phyloP scores from a whole-genome alignment of 1,284 basidiomycete species.

The Earliella scabrosa region DNA sequence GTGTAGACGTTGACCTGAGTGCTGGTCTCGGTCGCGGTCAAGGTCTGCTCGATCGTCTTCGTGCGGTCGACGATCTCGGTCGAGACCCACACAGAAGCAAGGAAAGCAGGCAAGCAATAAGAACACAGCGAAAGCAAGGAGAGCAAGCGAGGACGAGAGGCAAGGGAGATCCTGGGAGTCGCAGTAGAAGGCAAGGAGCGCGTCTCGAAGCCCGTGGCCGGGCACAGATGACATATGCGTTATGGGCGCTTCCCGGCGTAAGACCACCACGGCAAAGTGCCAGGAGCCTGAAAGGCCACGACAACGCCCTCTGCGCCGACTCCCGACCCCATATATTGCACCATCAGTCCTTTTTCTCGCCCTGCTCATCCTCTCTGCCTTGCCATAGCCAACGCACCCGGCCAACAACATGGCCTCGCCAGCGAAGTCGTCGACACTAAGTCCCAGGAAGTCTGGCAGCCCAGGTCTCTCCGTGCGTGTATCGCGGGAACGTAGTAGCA shows the following conservation, averaged over 20 bases:
- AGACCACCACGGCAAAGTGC: not conserved
- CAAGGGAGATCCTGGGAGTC: not conserved
- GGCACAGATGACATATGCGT: conserved; percentile 18
- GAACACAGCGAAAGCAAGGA: not conserved
- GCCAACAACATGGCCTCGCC: conserved; percentile 25
- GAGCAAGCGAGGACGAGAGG: not conserved
- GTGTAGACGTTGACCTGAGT: conserved; percentile 61
- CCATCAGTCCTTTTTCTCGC: conserved; percentile 11
- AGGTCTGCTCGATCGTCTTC: conserved; percentile 55
- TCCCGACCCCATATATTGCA: conserved; percentile 10
- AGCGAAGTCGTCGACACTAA: conserved; percentile 32
- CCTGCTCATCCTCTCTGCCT: not conserved
- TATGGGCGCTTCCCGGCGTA: conserved; percentile 21
- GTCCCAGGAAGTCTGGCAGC: conserved; percentile 27
- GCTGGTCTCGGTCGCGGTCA: conserved; percentile 62
- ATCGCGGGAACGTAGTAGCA: conserved; percentile 73
- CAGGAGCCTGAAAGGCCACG: conserved; percentile 22
- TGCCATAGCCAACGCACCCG: not conserved
- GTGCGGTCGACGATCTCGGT: conserved; percentile 67
- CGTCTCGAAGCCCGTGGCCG: not conserved
- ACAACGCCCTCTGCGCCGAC: conserved; percentile 13
- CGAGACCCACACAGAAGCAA: conserved; percentile 55
- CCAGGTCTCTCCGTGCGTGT: conserved; percentile 40
- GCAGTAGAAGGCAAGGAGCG: not conserved
- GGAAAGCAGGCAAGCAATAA: not conserved